Conservation (phyloP, 192 early-diverging fungal species). For the Entomortierella chlamydospora region DNA sequence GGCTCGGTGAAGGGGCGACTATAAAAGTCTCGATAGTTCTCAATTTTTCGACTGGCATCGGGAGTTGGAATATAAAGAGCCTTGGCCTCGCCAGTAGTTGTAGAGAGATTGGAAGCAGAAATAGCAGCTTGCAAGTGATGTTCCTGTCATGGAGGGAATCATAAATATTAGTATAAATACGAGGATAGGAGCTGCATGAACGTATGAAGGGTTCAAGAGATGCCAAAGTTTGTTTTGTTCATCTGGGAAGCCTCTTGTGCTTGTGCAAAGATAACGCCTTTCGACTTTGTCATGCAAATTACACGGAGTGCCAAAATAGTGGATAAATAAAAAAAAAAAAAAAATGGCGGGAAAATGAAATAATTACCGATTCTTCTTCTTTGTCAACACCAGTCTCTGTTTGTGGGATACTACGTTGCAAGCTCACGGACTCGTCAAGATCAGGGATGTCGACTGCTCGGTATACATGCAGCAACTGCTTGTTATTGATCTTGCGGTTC, state of each 20-base stretch:
- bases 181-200: neutral
- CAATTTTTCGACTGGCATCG: conserved; percentile 80
- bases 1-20: conserved; percentile 75
- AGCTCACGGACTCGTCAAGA: conserved; percentile 76
- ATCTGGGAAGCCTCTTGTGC: too few species aligned
- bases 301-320: too few species aligned
- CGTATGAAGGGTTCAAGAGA: too few species aligned
- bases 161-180: neutral
- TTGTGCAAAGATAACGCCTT: too few species aligned
- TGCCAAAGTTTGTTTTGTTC: too few species aligned
- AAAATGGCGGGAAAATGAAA: conserved; percentile 17
- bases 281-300: too few species aligned
- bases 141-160: conserved; percentile 69
- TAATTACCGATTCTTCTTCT: conserved; percentile 90
- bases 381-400: conserved; percentile 97
- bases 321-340: conserved; percentile 4
- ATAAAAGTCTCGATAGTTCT: conserved; percentile 80
- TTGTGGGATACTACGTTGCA: conserved; percentile 69
- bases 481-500: conserved; percentile 89
- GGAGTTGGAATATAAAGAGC: conserved; percentile 90
- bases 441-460: conserved; percentile 86
- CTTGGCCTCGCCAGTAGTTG: conserved; percentile 67
- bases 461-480: conserved; percentile 85
- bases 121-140: conserved; percentile 95
- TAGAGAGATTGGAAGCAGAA: conserved; percentile 75